Base-by-base conservation (phyloP, 1,139 yeast genomes). In the Yamadazyma siamensis region DNA sequence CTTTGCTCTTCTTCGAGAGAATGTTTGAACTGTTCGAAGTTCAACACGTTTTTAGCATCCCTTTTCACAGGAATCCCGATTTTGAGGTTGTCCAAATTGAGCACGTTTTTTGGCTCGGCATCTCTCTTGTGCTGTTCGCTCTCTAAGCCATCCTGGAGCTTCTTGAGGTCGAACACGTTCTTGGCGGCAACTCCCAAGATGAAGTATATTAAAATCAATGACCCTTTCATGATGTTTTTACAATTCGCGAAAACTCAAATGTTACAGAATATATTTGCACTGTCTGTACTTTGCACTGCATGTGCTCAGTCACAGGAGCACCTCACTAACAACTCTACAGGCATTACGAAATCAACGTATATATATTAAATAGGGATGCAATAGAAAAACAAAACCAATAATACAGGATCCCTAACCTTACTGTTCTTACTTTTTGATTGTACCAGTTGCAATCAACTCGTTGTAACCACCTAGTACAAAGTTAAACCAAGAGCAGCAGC, bases 401-500 rank as follows among this genome's bases (percentile, higher is more conserved):
- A 28, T 30, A 30, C 29, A 20, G 18, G 23, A 26, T 13, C 18
- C 19, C 14, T 18, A 25, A 12, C 16, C 21, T 21, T 15, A 30
- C n/a, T 15, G 17, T 15, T 26, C 13, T 18, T 16, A 9, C 10
- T 5, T 23, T 10, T 13, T 17, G n/a, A n/a, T n/a, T n/a, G n/a
- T n/a, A n/a, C n/a, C n/a, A n/a, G n/a, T n/a, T n/a, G n/a, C n/a
- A n/a, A n/a, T n/a, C n/a, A n/a, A n/a, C n/a, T n/a, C n/a, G n/a
- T n/a, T n/a, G n/a, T n/a, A n/a, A 16, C 3, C 13, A 25, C 26
- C 23, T 76, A 82, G 62, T 79, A 74, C 51, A 82, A 62, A 47
- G 84, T 76, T 41, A 77, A 66, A 50, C 79, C 77, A 47, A 76
- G 55, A 46, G 84, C 84, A 51, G 77, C 81, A 40, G 78, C 50